Evolutionary conservation across 2,329 filamentous ascomycete species (phyloP), one percentile per base, ranked within the genome.

Genomic region (Fusarium concolor): DNA sequence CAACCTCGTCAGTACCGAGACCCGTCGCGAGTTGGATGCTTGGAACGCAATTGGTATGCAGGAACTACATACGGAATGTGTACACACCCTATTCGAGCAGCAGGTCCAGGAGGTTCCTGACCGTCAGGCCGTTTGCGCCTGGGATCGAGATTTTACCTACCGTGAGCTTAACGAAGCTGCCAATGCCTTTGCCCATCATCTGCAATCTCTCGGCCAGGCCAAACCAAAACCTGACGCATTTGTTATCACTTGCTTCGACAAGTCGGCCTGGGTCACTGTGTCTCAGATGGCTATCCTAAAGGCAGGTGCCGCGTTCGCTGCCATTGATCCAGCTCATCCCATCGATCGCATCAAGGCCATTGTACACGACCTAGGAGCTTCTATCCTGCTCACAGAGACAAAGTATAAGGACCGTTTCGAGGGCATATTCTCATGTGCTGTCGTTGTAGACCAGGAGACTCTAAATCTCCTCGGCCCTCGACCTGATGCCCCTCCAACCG

Each of bases 261-360:
- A 47, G 29, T 47, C 44, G 44, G 44, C 44, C 6, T 47, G 44
- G 44, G 44, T 35, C 6, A 20, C 44, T 22, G 44, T 47, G 9
- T 47, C 44, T 17, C 44, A 47, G 44, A 47, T 47, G 44, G 29
- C 18, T 35, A 47, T 47, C 29, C 44, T 47, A 6, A 47, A 47
- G 10, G 44, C 44, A 4, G 44, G 44, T n/a, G 44, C 29, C 5
- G 44, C 44, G 1, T 33, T 47, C 12, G 44, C 44, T 47, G 44
- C 44, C 3, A 5, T 47, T 24, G 44, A 50, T 29, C 33, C 31
- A 26, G 18, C 46, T 20, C 18, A 38, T 26, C 46, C 46, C 9
- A 42, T 17, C 2, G 20, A 42, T 37, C 45, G 45, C 17, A 15
- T 49, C 22, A 10, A 49, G 20, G 4, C 6, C 20, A 49, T 49